A percentile compares a stretch with the other conserved stretches of the same genome.
These are phyloP conservation scores for Verticillium zaregamsianum DNA, from an alignment of 2,329 filamentous ascomycete genomes.

Conservation along the genomic window DNA sequence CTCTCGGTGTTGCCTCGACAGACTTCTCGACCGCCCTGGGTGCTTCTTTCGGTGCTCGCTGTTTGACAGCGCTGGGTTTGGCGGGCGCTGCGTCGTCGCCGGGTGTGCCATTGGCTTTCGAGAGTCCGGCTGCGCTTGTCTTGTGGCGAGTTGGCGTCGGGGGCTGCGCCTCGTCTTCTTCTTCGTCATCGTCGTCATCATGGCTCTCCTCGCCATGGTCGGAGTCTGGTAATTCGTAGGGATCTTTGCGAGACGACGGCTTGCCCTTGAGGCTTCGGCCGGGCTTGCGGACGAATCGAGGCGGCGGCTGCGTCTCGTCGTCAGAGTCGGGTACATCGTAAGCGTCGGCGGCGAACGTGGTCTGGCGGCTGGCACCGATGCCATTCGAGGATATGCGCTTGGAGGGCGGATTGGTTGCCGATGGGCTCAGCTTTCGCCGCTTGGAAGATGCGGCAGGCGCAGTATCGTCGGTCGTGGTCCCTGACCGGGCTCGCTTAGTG, in stretches of 20 bases:
- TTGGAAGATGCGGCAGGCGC: conserved; percentile 13
- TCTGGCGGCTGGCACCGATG: conserved; percentile 2
- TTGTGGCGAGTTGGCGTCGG: neutral
- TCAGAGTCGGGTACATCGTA: conserved; percentile 19
- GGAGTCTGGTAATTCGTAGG: conserved; percentile 15
- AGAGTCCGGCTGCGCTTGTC: neutral
- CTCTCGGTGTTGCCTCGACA: neutral
- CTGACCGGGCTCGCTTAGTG: conserved; percentile 1
- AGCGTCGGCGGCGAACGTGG: neutral
- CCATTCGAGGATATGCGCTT: conserved; percentile 6
- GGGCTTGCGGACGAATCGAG: neutral
- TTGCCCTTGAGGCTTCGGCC: neutral
- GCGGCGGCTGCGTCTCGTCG: conserved; percentile 8
- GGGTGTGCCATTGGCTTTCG: neutral
- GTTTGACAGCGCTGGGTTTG: neutral
- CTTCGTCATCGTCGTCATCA: conserved; percentile 1
- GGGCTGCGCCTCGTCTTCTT: neutral
- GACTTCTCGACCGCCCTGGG: neutral
- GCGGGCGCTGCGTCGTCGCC: neutral
- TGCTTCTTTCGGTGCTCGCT: neutral
- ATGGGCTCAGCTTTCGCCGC: conserved; percentile 25
- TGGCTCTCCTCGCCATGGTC: conserved; percentile 7
- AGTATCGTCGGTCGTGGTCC: neutral
- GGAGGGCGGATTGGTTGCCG: conserved; percentile 17
- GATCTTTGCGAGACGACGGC: neutral